phyloP scores from a whole-genome alignment of 1,284 basidiomycete species.

The Boletus mariae region DNA sequence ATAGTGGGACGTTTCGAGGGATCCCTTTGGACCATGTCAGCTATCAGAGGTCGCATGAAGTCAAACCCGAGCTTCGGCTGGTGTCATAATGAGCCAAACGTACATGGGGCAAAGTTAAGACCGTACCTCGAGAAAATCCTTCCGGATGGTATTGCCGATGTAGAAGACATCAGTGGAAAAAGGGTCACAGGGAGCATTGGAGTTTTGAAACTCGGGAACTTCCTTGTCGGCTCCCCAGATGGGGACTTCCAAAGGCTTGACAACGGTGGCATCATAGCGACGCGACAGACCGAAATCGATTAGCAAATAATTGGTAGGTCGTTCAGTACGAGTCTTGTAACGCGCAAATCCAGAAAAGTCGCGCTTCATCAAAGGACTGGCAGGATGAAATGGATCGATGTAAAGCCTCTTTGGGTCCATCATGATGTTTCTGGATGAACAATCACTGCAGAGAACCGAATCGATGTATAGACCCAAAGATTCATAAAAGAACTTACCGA shows the following conservation, averaged over 20 bases:
- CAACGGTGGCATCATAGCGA: constrained; percentile 19
- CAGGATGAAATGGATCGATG: constrained; percentile 27
- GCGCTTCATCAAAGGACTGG: constrained; percentile 6
- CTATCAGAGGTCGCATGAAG: constrained; percentile 16
- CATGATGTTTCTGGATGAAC: constrained; percentile 33
- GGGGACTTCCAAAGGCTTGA: constrained; percentile 17
- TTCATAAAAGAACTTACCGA: no score
- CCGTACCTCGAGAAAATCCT: constrained; percentile 16
- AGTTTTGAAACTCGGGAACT: constrained; percentile 24
- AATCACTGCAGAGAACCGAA: constrained; percentile 8
- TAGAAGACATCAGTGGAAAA: constrained; percentile 30
- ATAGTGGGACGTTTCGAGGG: constrained; percentile 20
- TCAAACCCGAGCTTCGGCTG: constrained; percentile 12
- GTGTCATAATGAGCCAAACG: not conserved
- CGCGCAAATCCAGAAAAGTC: constrained; percentile 21
- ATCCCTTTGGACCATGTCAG: constrained; percentile 19
- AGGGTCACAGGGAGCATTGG: constrained; percentile 11
- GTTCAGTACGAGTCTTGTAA: constrained; percentile 10
- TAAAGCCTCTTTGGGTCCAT: constrained; percentile 31
- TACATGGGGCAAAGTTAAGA: no score
- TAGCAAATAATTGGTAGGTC: constrained; percentile 13
- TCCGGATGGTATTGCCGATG: constrained; percentile 18
- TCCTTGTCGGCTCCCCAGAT: constrained; percentile 29
- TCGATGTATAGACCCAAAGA: no score
- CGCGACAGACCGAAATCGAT: constrained; percentile 26